Conservation (phyloP, 345 rosid species). For the Citrus mangshanensis region DNA sequence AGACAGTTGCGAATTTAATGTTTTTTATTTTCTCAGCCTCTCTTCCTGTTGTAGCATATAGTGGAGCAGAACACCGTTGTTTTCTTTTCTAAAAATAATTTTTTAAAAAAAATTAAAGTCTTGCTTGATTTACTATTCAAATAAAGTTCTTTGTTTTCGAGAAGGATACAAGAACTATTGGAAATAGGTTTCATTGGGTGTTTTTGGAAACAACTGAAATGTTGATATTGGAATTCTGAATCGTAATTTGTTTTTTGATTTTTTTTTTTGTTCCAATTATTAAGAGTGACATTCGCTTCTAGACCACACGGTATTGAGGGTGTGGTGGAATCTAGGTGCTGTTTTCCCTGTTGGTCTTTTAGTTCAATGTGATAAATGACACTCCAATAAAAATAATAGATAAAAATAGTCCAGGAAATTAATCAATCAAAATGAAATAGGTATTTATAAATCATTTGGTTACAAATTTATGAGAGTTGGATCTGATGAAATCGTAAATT, state of each 20-base stretch:
- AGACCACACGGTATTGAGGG: background rate
- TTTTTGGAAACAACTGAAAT: background rate
- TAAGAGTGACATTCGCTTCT: background rate
- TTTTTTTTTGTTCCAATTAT: background rate
- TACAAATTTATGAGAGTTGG: background rate
- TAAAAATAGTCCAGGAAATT: background rate
- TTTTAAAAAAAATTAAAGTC: background rate
- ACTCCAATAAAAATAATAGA: background rate
- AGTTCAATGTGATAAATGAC: background rate
- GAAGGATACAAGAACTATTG: background rate
- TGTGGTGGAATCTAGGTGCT: background rate
- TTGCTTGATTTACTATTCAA: background rate
- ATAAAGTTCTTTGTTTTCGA: background rate
- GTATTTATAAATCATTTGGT: background rate
- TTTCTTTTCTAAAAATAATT: background rate
- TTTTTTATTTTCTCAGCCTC: background rate
- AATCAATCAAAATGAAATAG: background rate
- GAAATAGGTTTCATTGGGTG: background rate
- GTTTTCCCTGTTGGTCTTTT: background rate
- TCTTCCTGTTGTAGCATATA: background rate
- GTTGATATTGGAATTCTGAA: background rate
- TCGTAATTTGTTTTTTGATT: background rate
- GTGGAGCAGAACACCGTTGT: too few relatives aligned
- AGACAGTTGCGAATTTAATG: background rate
- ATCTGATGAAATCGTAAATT: constrained; percentile 54